A percentile compares a stretch with the other conserved stretches of the same genome.
These are phyloP conservation scores for Mitragyna speciosa DNA, from an alignment of 257 asterid genomes.

Conservation along the genomic window DNA sequence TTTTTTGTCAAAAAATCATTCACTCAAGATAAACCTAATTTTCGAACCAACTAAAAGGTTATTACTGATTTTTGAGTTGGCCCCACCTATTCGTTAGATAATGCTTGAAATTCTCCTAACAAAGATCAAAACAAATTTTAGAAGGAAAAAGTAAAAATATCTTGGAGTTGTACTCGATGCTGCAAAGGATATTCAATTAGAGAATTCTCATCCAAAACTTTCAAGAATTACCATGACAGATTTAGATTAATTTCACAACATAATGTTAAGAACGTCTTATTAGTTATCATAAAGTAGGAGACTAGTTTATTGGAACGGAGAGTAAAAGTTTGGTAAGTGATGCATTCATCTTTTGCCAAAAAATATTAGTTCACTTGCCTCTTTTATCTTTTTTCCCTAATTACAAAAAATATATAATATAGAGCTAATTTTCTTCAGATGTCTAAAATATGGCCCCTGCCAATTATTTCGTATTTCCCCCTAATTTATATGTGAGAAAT, in stretches of 20 bases:
- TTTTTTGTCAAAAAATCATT: too few species aligned
- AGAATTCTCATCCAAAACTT: neutral
- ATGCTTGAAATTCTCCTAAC: neutral
- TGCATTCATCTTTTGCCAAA: too few species aligned
- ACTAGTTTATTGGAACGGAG: neutral
- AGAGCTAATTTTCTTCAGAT: too few species aligned
- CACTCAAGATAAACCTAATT: too few species aligned
- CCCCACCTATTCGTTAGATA: neutral
- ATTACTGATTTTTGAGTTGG: too few species aligned
- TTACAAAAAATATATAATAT: neutral
- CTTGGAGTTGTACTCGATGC: neutral
- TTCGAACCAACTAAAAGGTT: too few species aligned
- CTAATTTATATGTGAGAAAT: neutral
- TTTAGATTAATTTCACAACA: neutral
- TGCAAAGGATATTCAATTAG: neutral
- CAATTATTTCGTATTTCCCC: neutral
- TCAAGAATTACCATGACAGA: neutral
- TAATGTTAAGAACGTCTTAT: neutral
- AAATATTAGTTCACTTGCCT: too few species aligned
- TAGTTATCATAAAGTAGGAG: neutral
- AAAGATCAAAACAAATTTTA: neutral
- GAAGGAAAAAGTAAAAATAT: neutral
- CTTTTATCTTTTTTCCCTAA: neutral
- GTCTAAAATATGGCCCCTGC: slow-evolving; percentile 5
- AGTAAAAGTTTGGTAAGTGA: neutral